Conservation (phyloP, 179 eudicot genomes). For the Carnegiea gigantea region DNA sequence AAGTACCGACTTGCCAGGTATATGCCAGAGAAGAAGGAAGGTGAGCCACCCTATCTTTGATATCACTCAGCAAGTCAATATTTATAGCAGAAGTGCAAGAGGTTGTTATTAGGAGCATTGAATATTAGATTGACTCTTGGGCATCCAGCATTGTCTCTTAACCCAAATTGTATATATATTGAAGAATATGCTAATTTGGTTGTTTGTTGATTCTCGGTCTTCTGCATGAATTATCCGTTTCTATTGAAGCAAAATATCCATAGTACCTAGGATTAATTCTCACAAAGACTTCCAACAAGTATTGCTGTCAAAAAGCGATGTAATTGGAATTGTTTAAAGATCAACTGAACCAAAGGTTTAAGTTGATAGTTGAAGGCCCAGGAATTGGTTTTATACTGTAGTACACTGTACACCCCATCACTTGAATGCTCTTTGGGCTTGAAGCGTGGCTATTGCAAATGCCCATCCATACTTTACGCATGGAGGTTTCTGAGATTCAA, state of each 20-base stretch:
- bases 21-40: constrained; percentile 50
- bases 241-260: neutral
- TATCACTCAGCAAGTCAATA: neutral
- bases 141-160: neutral
- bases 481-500: too few relatives aligned
- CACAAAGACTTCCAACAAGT: neutral
- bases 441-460: too few relatives aligned
- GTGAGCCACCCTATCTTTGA: constrained; percentile 21
- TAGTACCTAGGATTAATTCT: neutral
- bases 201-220: neutral
- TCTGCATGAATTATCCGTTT: neutral
- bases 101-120: neutral
- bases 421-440: too few relatives aligned
- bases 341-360: too few relatives aligned
- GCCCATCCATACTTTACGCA: too few relatives aligned
- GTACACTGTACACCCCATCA: too few relatives aligned
- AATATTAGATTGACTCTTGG: neutral
- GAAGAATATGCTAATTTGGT: neutral
- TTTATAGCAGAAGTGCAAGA: neutral
- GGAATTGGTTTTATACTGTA: too few relatives aligned
- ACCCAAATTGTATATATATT: neutral
- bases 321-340: neutral
- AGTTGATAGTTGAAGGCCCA: too few relatives aligned
- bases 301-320: neutral
- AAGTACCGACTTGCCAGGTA: constrained; percentile 49